A percentile compares a stretch with the other conserved stretches of the same genome.
phyloP scores from a whole-genome alignment of 1,284 basidiomycete species.

The Ustilago loliicola region DNA sequence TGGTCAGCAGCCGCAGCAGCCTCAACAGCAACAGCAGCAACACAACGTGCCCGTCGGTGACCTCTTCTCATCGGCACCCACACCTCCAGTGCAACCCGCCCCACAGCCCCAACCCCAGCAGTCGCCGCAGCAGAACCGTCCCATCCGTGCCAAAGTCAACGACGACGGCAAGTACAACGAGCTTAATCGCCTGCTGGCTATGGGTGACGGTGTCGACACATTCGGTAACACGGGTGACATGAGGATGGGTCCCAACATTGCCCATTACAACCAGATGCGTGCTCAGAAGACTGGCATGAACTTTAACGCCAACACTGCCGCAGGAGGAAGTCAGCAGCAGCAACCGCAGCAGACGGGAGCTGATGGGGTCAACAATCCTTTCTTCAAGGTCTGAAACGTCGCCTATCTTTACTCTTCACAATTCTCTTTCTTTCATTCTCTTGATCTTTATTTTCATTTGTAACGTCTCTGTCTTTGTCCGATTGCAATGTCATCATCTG shows the following conservation, averaged over 20 bases:
- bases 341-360: conserved; percentile 21
- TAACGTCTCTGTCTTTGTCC: neutral
- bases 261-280: conserved; percentile 49
- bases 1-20: conserved; percentile 51
- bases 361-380: conserved; percentile 52
- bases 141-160: conserved; percentile 46
- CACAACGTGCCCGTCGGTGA: conserved; percentile 63
- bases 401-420: neutral
- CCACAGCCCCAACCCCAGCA: conserved; percentile 19
- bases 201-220: conserved; percentile 68
- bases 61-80: conserved; percentile 54
- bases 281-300: conserved; percentile 57
- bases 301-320: conserved; percentile 35
- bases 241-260: conserved; percentile 62
- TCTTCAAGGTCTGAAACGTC: conserved; percentile 54
- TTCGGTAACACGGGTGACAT: conserved; percentile 70
- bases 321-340: conserved; percentile 8
- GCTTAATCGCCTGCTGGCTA: conserved; percentile 66
- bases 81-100: conserved; percentile 31
- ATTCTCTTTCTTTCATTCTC: neutral
- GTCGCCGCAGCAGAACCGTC: conserved; percentile 37
- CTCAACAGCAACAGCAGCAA: conserved; percentile 38
- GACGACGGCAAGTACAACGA: conserved; percentile 58
- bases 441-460: neutral
- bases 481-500: conserved; percentile 5